Base-by-base conservation (phyloP, 2,329 filamentous ascomycete genomes). In the Ophiostoma sp. region DNA sequence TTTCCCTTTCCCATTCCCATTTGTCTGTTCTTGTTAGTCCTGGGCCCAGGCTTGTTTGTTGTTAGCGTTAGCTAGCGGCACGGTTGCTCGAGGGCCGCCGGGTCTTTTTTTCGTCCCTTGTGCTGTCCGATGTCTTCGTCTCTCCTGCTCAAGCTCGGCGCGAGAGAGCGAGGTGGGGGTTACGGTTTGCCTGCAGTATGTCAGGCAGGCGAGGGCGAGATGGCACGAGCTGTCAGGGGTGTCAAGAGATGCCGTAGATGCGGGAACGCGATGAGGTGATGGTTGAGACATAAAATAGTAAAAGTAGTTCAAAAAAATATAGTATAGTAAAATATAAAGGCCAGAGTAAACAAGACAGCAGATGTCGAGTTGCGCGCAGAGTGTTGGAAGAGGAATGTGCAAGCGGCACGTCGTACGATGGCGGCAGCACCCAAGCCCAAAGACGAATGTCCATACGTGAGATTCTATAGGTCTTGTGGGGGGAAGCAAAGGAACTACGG, bases 111-210 rank as follows among this genome's bases (percentile, higher is more conserved):
- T 41, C 38, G 38, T 62, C 38, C 41, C 12, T 40, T n/a, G 27
- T 27, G 14, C 42, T 16, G 16, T 49, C 18, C 2, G 12, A n/a
- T 14, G 45, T 55, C 18, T 18, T 18, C 3, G 3, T 16, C 36
- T 38, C 8, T n/a, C 8, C 40, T 18, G 7, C 27, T 27, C 12
- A 38, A 62, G 60, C 16, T 63, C 14, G 36, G 16, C 60, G 60
- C 60, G 40, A 63, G 60, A 63, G 60, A 38, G 60, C 60, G 60
- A 63, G 40, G 60, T 63, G 60, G 40, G 58, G 60, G 60, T 55
- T n/a, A 14, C 6, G 16, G 16, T n/a, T 6, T 55, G 16, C 7
- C 42, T 63, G 60, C 16, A 63, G n/a, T 12, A 18, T 38, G 60
- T 38, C 8, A 14, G 5, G 18, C 52, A 63, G 6, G 40, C 60